Evolutionary conservation across 805 yeast genomes (phyloP).

Genomic region (Candida nonsorbophila): DNA sequence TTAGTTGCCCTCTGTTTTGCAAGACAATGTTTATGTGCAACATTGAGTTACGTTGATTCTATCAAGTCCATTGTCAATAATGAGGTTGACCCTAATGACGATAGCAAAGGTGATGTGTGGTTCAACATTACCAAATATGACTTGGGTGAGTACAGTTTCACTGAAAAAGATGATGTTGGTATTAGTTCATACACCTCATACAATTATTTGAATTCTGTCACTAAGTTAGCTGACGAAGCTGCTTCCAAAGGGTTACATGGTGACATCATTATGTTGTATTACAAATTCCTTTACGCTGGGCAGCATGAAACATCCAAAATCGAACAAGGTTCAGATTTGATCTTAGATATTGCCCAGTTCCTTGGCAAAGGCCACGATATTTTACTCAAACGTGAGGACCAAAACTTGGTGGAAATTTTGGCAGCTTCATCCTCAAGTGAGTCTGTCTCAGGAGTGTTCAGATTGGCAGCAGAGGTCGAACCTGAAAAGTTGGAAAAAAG

Average conservation of each 20-base stretch:
- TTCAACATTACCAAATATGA: constrained; percentile 1
- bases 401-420: constrained; percentile 1
- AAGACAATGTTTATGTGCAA: no score
- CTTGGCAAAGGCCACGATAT: neutral
- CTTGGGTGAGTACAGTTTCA: constrained; percentile 1
- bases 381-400: no score
- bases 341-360: constrained; percentile 2
- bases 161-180: constrained; percentile 1
- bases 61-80: constrained; percentile 1
- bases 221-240: constrained; percentile 1
- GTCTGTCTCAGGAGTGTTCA: constrained; percentile 1
- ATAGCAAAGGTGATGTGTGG: constrained; percentile 1
- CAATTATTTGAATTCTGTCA: constrained; percentile 1
- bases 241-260: constrained; percentile 2
- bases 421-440: constrained; percentile 1
- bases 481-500: no score
- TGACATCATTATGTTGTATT: constrained; percentile 3
- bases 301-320: constrained; percentile 2
- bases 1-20: no score
- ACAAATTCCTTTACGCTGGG: constrained; percentile 3
- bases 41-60: constrained; percentile 1
- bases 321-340: constrained; percentile 2
- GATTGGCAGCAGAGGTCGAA: no score
- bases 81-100: constrained; percentile 2
- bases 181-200: constrained; percentile 1